Evolutionary conservation across 2,329 filamentous ascomycete genomes (phyloP), one percentile per base, ranked within the genome.

Genomic region (Didymella keratinophila): DNA sequence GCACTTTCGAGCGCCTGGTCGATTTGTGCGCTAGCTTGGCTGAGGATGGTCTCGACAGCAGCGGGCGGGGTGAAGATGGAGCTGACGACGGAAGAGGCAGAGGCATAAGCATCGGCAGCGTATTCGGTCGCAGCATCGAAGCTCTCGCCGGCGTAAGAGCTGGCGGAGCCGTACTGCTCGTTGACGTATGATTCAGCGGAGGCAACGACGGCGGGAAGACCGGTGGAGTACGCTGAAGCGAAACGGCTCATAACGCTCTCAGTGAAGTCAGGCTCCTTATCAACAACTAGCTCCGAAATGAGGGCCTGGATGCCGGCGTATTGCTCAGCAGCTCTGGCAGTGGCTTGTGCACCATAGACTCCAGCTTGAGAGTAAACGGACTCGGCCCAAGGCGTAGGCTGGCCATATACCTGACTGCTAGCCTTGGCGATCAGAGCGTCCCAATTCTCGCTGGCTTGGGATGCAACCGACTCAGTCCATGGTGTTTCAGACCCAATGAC

Each of bases 211-310:
- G 82, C 86, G 0, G 86, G 82, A 2, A 84, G 78, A 1, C 87
- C 89, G 0, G 87, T 91, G 23, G 87, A 86, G 70, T 94, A 95
- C 0, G 87, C 90, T 3, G 85, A 88, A 55, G 86, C 85, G 12
- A 96, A 82, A 50, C 89, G 86, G 51, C 81, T 86, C 77, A 92
- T 87, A 3, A 94, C 89, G 58, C 90, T 93, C 70, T 96, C 90
- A 0, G 89, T 93, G 69, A 92, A 96, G 14, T 88, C 87, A 0
- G 91, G 88, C 72, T 96, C 92, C 74, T 89, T 92, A 52, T 90
- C 92, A 39, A 84, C 78, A 14, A 96, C 81, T 1, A 96, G 81
- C 75, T 96, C 92, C 1, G 89, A 90, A 14, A 96, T 83, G 2
- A 95, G 83, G 12, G 84, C 86, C 71, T 88, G 87, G 5, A 96